A percentile compares a stretch with the other conserved stretches of the same genome.
Evolutionary conservation across 2,329 filamentous ascomycete genomes (phyloP).

Genomic region (Basipetospora sp.): DNA sequence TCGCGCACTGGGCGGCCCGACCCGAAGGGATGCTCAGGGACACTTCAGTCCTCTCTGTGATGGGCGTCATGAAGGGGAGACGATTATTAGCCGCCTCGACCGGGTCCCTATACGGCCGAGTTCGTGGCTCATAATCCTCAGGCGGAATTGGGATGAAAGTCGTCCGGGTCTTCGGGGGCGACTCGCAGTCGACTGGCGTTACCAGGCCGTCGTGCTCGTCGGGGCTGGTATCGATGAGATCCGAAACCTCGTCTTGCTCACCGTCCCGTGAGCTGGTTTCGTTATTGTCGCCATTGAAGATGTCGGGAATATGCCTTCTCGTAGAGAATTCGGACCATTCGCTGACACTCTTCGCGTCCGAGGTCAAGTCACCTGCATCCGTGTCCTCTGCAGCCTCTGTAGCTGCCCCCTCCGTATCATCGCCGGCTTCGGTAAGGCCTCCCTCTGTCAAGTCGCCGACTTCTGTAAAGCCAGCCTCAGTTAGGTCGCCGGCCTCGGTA

Average conservation of each 20-base stretch:
- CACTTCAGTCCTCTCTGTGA: conserved; percentile 85
- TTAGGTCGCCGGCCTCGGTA: conserved; percentile 5
- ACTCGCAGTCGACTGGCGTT: no score
- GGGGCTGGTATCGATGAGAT: conserved; percentile 25
- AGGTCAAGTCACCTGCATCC: conserved; percentile 20
- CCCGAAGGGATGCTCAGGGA: conserved; percentile 54
- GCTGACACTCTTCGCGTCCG: conserved; percentile 50
- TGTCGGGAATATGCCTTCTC: conserved; percentile 50
- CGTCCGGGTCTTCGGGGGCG: conserved; percentile 41
- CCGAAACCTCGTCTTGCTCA: conserved; percentile 21
- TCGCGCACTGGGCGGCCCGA: no score
- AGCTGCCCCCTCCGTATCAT: conserved; percentile 27
- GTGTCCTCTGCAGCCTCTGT: not conserved
- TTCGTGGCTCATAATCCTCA: conserved; percentile 72
- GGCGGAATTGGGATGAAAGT: conserved; percentile 69
- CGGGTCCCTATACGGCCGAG: conserved; percentile 67
- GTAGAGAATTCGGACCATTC: conserved; percentile 83
- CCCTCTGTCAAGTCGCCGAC: conserved; percentile 31
- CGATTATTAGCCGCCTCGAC: conserved; percentile 72
- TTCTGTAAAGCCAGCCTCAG: conserved; percentile 21
- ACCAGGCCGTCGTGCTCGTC: conserved; percentile 47
- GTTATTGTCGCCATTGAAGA: conserved; percentile 16
- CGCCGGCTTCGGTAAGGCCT: conserved; percentile 27
- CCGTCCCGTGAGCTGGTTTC: conserved; percentile 18
- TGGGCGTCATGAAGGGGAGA: conserved; percentile 95